Evolutionary conservation across 2,329 filamentous ascomycete genomes (phyloP).

Genomic region (Diaporthe australafricana): DNA sequence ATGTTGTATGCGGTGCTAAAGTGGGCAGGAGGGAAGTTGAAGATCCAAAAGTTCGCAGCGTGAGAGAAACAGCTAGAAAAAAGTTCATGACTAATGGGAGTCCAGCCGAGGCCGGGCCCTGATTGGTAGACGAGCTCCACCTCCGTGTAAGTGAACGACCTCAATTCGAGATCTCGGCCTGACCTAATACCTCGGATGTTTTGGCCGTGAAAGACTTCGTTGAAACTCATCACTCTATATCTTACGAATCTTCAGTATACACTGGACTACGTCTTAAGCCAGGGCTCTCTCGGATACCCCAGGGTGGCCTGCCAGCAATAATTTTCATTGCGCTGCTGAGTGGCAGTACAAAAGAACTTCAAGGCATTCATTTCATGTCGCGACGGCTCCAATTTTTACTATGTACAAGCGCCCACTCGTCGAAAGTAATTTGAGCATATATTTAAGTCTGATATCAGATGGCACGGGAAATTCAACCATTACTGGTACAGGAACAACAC

Average conservation of each 20-base stretch:
- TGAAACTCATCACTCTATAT: no score
- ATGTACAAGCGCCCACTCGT: neutral
- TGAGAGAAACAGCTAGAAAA: conserved; percentile 38
- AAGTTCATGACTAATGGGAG: conserved; percentile 37
- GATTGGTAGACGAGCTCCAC: conserved; percentile 13
- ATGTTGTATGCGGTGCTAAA: conserved; percentile 6
- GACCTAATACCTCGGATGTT: neutral
- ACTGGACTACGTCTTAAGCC: fast-evolving
- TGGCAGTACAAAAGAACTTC: neutral
- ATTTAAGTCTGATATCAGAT: conserved; percentile 5
- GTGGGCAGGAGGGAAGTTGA: neutral
- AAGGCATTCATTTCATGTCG: no score
- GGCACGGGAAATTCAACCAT: neutral
- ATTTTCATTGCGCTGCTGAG: neutral
- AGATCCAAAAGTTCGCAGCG: conserved; percentile 26
- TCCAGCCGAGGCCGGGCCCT: neutral
- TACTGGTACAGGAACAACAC: neutral
- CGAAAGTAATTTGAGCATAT: neutral
- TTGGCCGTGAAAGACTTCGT: neutral
- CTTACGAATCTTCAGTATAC: neutral
- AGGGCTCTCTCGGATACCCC: no score
- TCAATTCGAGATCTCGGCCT: neutral
- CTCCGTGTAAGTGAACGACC: conserved; percentile 32
- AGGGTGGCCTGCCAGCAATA: neutral
- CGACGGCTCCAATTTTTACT: no score